Percentiles rank a stretch among this genome's conserved stretches.
phyloP scores from a whole-genome alignment of 805 yeast genomes.

The Yarrowia sp. region DNA sequence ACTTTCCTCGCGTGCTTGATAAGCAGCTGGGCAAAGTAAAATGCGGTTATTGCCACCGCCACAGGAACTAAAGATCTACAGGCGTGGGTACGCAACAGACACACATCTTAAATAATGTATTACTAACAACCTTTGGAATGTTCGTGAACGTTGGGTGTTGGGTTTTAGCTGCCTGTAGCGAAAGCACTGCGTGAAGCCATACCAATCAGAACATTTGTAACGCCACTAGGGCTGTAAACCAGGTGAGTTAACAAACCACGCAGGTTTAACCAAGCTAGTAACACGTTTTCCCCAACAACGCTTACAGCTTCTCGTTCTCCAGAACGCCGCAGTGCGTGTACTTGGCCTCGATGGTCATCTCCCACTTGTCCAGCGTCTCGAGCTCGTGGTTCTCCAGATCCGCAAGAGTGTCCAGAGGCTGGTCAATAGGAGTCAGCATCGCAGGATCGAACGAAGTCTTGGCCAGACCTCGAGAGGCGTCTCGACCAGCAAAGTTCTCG shows the following conservation, averaged over 20 bases:
- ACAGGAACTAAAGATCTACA: no score
- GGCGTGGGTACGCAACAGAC: no score
- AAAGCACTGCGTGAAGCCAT: no score
- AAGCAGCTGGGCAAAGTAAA: neutral
- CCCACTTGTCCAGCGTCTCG: slow-evolving; percentile 81
- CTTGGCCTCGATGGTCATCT: slow-evolving; percentile 72
- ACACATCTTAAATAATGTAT: neutral
- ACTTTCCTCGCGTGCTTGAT: slow-evolving; percentile 18
- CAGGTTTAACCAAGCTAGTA: no score
- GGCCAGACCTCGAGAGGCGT: slow-evolving; percentile 91
- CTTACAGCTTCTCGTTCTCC: slow-evolving; percentile 36
- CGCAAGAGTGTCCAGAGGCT: slow-evolving; percentile 70
- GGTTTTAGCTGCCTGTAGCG: no score
- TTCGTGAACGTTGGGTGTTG: no score
- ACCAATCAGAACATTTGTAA: no score
- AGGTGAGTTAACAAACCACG: no score
- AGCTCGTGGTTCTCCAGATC: slow-evolving; percentile 61
- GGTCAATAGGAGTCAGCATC: slow-evolving; percentile 62
- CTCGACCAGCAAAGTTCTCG: slow-evolving; percentile 91
- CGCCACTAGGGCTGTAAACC: no score
- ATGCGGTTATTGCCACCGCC: slow-evolving; percentile 5
- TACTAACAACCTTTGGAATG: neutral
- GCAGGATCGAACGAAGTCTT: slow-evolving; percentile 76
- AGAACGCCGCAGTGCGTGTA: slow-evolving; percentile 78
- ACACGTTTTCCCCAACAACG: no score